Evolutionary conservation across 75 land plant genomes (phyloP).

Genomic region (Ceratopteris richardii): DNA sequence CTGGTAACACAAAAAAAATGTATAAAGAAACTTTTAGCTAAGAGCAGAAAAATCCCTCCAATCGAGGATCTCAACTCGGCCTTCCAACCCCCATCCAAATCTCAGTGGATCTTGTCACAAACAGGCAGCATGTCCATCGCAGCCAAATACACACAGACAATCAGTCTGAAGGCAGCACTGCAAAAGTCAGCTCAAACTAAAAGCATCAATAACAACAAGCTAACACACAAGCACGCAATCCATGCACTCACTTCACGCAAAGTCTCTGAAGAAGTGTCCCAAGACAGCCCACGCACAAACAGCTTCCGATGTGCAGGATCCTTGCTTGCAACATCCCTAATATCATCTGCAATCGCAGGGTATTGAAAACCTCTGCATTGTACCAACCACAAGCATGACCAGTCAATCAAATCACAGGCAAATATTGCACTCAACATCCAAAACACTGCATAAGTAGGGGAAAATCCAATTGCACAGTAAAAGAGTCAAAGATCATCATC

Average conservation of each 20-base stretch:
- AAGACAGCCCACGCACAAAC: slow-evolving; percentile 90
- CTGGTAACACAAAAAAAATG: slow-evolving; percentile 16
- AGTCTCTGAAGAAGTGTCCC: slow-evolving; percentile 80
- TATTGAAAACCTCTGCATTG: slow-evolving; percentile 71
- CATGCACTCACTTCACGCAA: slow-evolving; percentile 85
- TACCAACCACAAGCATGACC: slow-evolving; percentile 40
- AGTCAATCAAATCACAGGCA: slow-evolving; percentile 44
- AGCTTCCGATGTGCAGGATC: slow-evolving; percentile 87
- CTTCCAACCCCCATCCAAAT: too few relatives aligned
- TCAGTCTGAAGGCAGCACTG: too few relatives aligned
- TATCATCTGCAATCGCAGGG: slow-evolving; percentile 74
- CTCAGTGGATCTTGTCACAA: too few relatives aligned
- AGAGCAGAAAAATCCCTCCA: too few relatives aligned
- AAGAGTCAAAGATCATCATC: too few relatives aligned
- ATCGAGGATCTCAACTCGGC: too few relatives aligned
- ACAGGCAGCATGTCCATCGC: too few relatives aligned
- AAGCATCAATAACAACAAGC: too few relatives aligned
- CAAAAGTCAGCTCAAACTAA: too few relatives aligned
- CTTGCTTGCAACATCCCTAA: slow-evolving; percentile 72
- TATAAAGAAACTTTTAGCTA: too few relatives aligned
- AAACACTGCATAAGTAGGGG: neutral
- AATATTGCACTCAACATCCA: neutral
- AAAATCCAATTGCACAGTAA: neutral
- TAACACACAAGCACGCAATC: slow-evolving; percentile 19
- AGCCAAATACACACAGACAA: too few relatives aligned